Percentiles rank a stretch among this genome's conserved stretches.
phyloP scores from a whole-genome alignment of 495 filamentous ascomycete genomes.

The Podospora comata region DNA sequence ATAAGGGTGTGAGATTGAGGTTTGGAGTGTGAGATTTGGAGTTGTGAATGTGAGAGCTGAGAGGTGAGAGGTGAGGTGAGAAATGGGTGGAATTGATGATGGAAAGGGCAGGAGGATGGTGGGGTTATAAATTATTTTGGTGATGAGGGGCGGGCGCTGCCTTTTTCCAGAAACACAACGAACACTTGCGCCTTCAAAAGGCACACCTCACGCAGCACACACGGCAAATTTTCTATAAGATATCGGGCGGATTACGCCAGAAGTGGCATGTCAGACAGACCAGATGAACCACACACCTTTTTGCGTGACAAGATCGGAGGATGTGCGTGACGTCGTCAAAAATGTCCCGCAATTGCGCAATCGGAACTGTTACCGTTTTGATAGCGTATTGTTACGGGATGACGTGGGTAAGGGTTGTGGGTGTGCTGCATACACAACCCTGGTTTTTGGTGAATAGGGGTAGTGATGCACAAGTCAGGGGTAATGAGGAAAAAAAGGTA shows the following conservation, averaged over 20 bases:
- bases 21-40: neutral
- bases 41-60: neutral
- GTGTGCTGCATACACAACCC: neutral
- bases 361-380: neutral
- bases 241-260: neutral
- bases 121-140: slow-evolving; percentile 3
- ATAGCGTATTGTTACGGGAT: neutral
- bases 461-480: neutral
- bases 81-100: neutral
- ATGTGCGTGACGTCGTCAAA: neutral
- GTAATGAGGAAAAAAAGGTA: neutral
- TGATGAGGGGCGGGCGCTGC: neutral
- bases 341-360: slow-evolving; percentile 7
- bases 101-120: neutral
- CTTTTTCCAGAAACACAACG: neutral
- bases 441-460: neutral
- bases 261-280: neutral
- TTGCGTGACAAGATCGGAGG: neutral
- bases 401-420: neutral
- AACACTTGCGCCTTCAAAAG: neutral
- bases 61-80: neutral
- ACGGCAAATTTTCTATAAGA: neutral
- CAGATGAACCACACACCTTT: neutral
- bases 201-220: neutral
- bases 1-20: neutral